A percentile compares a stretch with the other conserved stretches of the same genome.
These are phyloP conservation scores for Blastobotrys niveus DNA, from an alignment of 1,139 yeast genomes.

Conservation along the genomic window DNA sequence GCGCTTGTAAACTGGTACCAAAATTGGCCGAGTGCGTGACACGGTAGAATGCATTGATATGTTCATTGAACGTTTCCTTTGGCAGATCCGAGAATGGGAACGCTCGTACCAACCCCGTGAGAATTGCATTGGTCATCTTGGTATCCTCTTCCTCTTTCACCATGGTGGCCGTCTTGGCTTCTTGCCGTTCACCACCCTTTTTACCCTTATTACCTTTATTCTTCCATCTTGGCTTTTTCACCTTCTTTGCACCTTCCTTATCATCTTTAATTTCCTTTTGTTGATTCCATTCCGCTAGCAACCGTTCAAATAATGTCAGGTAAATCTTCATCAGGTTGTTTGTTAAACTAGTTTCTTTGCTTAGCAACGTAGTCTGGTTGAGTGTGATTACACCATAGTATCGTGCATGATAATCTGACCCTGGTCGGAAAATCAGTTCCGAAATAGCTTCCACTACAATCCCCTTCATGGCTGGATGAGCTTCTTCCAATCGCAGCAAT, in stretches of 20 bases:
- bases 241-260: slow-evolving; percentile 32
- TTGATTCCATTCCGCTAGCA: slow-evolving; percentile 63
- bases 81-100: slow-evolving; percentile 86
- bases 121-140: slow-evolving; percentile 79
- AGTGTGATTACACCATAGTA: slow-evolving; percentile 84
- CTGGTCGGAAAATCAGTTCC: slow-evolving; percentile 71
- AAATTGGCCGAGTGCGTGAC: slow-evolving; percentile 93
- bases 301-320: slow-evolving; percentile 77
- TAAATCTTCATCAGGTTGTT: slow-evolving; percentile 78
- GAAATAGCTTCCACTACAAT: slow-evolving; percentile 73
- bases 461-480: slow-evolving; percentile 93
- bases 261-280: slow-evolving; percentile 37
- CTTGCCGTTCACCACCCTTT: slow-evolving; percentile 74
- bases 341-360: slow-evolving; percentile 70
- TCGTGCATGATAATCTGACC: slow-evolving; percentile 77
- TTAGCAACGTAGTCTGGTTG: slow-evolving; percentile 85
- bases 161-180: slow-evolving; percentile 62
- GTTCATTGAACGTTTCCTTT: slow-evolving; percentile 63
- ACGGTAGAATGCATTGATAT: slow-evolving; percentile 76
- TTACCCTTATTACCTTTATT: slow-evolving; percentile 42
- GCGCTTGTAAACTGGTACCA: slow-evolving; percentile 90
- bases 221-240: slow-evolving; percentile 41
- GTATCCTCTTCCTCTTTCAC: slow-evolving; percentile 78
- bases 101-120: slow-evolving; percentile 94
- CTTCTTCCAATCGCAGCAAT: slow-evolving; percentile 73